Conservation (phyloP, 2,329 filamentous ascomycete genomes). For the Diaporthe eres region DNA sequence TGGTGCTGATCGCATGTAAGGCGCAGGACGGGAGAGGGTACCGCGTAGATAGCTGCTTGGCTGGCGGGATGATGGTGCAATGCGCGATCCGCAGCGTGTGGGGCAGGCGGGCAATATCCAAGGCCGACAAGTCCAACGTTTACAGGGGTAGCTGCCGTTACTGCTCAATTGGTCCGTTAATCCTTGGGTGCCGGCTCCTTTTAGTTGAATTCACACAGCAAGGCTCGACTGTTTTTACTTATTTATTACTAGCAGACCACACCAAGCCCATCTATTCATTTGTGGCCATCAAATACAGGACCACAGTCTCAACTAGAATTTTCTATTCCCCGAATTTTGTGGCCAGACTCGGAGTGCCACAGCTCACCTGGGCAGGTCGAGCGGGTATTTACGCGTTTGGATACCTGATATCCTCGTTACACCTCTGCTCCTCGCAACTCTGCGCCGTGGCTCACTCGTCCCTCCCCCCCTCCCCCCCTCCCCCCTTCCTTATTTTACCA, state of each 20-base stretch:
- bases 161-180: neutral
- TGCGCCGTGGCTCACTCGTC: neutral
- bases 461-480: too few relatives aligned
- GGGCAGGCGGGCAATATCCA: slow-evolving; percentile 1
- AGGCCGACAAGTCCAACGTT: slow-evolving; percentile 3
- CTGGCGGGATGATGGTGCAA: slow-evolving; percentile 33
- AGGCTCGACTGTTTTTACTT: neutral
- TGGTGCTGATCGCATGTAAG: slow-evolving; percentile 30
- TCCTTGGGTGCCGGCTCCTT: neutral
- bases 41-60: neutral
- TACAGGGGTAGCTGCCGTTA: slow-evolving; percentile 11
- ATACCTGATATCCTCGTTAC: neutral
- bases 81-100: slow-evolving; percentile 19
- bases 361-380: neutral
- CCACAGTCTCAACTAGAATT: neutral
- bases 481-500: neutral
- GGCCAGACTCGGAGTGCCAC: neutral
- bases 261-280: neutral
- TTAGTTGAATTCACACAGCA: neutral
- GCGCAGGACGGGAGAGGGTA: neutral
- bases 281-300: neutral
- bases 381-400: neutral
- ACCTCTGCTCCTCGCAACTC: neutral
- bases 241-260: neutral
- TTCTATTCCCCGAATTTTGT: neutral